A percentile compares a stretch with the other conserved stretches of the same genome.
These are phyloP conservation scores for Cordyceps tenuipes DNA, from an alignment of 2,329 filamentous ascomycete species.

Conservation along the genomic window DNA sequence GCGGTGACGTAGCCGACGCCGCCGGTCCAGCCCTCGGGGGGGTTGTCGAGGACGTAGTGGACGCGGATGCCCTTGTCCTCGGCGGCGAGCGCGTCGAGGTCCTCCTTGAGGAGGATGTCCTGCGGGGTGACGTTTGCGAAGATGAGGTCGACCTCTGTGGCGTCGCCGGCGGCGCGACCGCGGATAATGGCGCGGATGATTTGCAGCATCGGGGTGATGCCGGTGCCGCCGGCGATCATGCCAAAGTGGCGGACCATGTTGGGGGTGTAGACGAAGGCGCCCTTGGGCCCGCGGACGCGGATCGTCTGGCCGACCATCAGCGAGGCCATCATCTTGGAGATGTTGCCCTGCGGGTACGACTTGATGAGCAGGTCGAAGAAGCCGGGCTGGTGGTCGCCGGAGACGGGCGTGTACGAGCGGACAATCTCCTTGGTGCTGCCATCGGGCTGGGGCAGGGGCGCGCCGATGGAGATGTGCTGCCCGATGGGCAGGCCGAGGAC, in stretches of 20 bases:
- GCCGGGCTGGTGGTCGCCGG: constrained; percentile 79
- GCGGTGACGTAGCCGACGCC: constrained; percentile 91
- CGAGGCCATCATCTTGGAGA: constrained; percentile 83
- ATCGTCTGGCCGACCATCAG: constrained; percentile 79
- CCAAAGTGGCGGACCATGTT: constrained; percentile 96
- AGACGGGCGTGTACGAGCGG: constrained; percentile 87
- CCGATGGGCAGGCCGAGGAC: constrained; percentile 96
- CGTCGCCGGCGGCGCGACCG: constrained; percentile 69
- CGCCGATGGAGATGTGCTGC: constrained; percentile 96
- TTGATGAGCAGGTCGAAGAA: constrained; percentile 97
- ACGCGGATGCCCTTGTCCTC: constrained; percentile 78
- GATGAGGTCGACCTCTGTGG: constrained; percentile 85
- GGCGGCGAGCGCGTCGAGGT: constrained; percentile 69
- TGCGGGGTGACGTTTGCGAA: constrained; percentile 93
- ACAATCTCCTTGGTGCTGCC: constrained; percentile 76
- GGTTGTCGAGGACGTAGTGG: constrained; percentile 95
- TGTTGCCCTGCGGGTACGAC: constrained; percentile 95
- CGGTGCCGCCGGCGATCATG: constrained; percentile 96
- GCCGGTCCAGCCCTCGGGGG: constrained; percentile 82
- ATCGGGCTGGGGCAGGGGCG: constrained; percentile 57
- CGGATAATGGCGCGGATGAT: constrained; percentile 84
- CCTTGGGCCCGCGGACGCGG: constrained; percentile 89
- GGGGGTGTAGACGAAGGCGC: constrained; percentile 92
- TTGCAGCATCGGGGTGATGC: constrained; percentile 98
- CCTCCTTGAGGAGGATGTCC: constrained; percentile 89